A percentile compares a stretch with the other conserved stretches of the same genome.
Evolutionary conservation across 495 filamentous ascomycete species (phyloP).

Genomic region (Aspergillus cristatus): DNA sequence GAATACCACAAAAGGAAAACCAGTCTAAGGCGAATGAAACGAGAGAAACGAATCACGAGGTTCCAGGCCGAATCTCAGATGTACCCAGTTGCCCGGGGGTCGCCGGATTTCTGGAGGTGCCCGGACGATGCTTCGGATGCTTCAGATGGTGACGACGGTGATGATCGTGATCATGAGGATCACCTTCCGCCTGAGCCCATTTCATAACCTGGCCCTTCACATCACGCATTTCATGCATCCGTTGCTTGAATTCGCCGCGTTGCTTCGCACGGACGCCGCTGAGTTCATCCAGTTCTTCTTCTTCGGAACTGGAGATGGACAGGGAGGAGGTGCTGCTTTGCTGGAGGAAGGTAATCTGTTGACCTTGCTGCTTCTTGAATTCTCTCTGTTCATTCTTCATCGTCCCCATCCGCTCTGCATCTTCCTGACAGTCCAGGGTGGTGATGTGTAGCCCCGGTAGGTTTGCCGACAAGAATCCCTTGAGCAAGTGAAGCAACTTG

Average conservation of each 20-base stretch:
- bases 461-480: conserved; percentile 55
- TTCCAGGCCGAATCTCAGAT: not conserved
- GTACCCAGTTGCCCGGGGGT: not conserved
- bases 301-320: conserved; percentile 62
- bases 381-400: conserved; percentile 58
- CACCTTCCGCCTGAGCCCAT: conserved; percentile 28
- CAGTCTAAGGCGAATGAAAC: not conserved
- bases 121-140: too few species aligned
- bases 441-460: conserved; percentile 66
- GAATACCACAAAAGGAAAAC: not conserved
- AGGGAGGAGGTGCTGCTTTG: conserved; percentile 44
- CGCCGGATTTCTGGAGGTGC: not conserved
- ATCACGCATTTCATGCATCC: conserved; percentile 33
- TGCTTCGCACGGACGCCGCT: conserved; percentile 25
- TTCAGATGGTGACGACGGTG: conserved; percentile 4
- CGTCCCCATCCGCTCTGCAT: conserved; percentile 50
- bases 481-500: conserved; percentile 58
- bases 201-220: conserved; percentile 32
- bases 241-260: conserved; percentile 21
- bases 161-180: conserved; percentile 12
- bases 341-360: conserved; percentile 55
- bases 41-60: too few species aligned
- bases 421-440: conserved; percentile 55
- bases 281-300: conserved; percentile 57
- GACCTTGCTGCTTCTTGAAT: conserved; percentile 52